Base-by-base conservation (phyloP, 2,329 filamentous ascomycete genomes). In the Rosellinia necatrix region DNA sequence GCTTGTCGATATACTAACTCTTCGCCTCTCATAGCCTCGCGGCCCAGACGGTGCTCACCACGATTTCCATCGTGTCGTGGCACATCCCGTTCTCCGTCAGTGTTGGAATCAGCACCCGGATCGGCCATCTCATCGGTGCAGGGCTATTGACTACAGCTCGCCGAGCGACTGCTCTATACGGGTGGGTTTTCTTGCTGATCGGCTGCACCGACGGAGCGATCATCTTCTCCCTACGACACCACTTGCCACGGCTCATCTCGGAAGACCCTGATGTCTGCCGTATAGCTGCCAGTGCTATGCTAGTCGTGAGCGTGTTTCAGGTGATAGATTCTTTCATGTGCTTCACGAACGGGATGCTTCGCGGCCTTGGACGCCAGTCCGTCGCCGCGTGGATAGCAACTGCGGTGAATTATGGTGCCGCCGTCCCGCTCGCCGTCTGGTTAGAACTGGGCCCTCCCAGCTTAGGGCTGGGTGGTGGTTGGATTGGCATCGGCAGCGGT, bases 81-180 rank as follows among this genome's bases (percentile, higher is more conserved):
- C 75, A 77, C 47, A 71, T 77, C 6, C 75, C 75, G 0, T 77
- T 77, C 58, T 75, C 73, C 1, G 64, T 76, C 24, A 72, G 72
- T 34, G 73, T 78, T 10, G 75, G 73, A 19, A 68, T 75, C 17
- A 75, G 71, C 51, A 78, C 74, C 4, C 72, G 75, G 4, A 68
- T 78, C 15, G 75, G 75, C 1, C 72, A 77, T 53, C 70, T 77
- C 19, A 73, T 77, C 17, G 75, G 75, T 4, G 74, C 70, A 1
- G 73, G 71, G 0, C 63, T 64, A 6, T 61, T 75, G 1, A 27
- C 58, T 1, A 63, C 64, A 3, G 73, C 73, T 7, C 70, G 69
- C 4, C 68, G 69, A 12, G 72, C 70, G 0, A 58, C 68, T 3
- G 35, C 62, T 0, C 52, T 75, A 3, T 74, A 74, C 37, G 67